Conservation (phyloP, 129 eudicot species). For the Escallonia rubra region DNA sequence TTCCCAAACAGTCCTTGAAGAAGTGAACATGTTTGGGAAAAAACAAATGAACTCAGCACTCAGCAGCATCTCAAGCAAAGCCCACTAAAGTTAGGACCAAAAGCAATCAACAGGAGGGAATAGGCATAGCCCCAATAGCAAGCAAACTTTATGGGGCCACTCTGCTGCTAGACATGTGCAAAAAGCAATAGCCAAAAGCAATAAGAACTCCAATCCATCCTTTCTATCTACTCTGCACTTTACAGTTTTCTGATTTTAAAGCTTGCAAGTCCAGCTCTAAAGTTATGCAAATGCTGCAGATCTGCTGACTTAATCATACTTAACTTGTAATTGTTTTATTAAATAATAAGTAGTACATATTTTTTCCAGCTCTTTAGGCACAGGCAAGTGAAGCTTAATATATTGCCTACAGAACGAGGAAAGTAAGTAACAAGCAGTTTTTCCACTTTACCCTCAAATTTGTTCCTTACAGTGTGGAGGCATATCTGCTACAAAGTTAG, state of each 20-base stretch:
- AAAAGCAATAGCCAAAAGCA: constrained; percentile 29
- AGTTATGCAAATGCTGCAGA: constrained; percentile 36
- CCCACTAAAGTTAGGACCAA: background rate
- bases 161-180: constrained; percentile 57
- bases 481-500: constrained; percentile 18
- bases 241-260: constrained; percentile 20
- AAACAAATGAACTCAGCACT: too few species aligned
- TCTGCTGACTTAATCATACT: constrained; percentile 26
- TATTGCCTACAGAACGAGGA: background rate
- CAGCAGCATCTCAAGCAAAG: background rate
- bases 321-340: constrained; percentile 18
- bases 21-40: too few species aligned
- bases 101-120: constrained; percentile 9
- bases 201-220: constrained; percentile 27
- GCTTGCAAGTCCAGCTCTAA: constrained; percentile 19
- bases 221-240: constrained; percentile 35
- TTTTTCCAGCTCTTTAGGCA: background rate
- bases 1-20: too few species aligned
- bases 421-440: constrained; percentile 2
- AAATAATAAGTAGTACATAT: constrained; percentile 2
- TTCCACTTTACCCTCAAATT: background rate
- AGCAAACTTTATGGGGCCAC: constrained; percentile 64
- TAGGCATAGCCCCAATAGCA: constrained; percentile 56
- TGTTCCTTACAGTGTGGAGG: constrained; percentile 16
- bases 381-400: constrained; percentile 27